Conservation (phyloP, 1,139 yeast species). For the Blastobotrys niveus region DNA sequence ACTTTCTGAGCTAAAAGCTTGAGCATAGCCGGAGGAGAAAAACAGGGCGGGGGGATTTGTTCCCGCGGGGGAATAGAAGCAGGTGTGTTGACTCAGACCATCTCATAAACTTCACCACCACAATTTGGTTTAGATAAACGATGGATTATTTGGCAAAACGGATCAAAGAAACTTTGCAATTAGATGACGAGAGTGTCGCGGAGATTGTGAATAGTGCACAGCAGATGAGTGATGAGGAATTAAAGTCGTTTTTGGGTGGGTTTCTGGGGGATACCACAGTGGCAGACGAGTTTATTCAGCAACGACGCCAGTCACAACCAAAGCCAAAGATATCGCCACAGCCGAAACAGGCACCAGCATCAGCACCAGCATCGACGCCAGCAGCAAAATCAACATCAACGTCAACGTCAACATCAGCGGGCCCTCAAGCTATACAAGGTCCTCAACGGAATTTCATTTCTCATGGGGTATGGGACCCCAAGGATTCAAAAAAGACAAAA, state of each 20-base stretch:
- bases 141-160: slow-evolving; percentile 2
- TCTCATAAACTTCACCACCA: no score
- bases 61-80: no score
- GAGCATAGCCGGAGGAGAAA: no score
- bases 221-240: slow-evolving; percentile 9
- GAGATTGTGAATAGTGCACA: slow-evolving; percentile 15
- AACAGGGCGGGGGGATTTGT: no score
- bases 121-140: no score
- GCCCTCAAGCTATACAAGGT: slow-evolving; percentile 3
- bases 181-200: slow-evolving; percentile 14
- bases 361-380: neutral
- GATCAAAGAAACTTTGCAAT: slow-evolving; percentile 7
- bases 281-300: slow-evolving; percentile 8
- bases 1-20: no score
- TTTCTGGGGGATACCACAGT: slow-evolving; percentile 13
- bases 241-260: slow-evolving; percentile 10
- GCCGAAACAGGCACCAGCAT: neutral
- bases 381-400: neutral
- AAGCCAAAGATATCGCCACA: neutral
- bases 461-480: slow-evolving; percentile 22
- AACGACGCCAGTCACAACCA: neutral
- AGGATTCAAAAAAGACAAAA: slow-evolving; percentile 13
- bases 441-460: slow-evolving; percentile 14
- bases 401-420: neutral
- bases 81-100: no score